Evolutionary conservation across 2,329 filamentous ascomycete species (phyloP).

Genomic region (Ambrosiella xylebori): DNA sequence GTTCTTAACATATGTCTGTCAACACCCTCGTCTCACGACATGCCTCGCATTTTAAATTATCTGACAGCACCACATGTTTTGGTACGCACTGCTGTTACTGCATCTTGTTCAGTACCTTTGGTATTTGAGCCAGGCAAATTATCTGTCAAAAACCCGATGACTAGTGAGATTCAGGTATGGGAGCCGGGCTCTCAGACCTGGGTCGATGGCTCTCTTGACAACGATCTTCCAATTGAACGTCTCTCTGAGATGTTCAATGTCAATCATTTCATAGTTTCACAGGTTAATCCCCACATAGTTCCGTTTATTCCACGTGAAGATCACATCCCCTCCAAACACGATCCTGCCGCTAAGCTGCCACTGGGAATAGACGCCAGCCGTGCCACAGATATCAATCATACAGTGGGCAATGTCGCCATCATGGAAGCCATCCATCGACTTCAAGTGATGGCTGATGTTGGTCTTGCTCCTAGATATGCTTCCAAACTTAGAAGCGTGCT

Average conservation of each 20-base stretch:
- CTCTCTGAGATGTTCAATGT: constrained; percentile 94
- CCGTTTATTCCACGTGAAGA: constrained; percentile 70
- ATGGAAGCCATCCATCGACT: constrained; percentile 67
- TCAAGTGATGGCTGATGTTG: constrained; percentile 63
- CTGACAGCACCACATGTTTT: constrained; percentile 85
- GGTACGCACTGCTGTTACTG: constrained; percentile 93
- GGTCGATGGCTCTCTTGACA: constrained; percentile 91
- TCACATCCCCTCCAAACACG: constrained; percentile 24
- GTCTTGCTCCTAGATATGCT: constrained; percentile 60
- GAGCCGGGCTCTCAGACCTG: constrained; percentile 70
- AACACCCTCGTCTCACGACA: constrained; percentile 69
- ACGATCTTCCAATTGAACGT: constrained; percentile 79
- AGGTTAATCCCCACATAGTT: constrained; percentile 87
- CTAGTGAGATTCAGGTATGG: constrained; percentile 64
- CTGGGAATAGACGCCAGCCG: background rate
- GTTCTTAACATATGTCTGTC: constrained; percentile 93
- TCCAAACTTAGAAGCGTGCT: constrained; percentile 68
- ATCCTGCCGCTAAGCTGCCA: background rate
- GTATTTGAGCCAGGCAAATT: constrained; percentile 67
- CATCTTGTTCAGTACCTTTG: constrained; percentile 81
- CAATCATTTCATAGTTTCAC: constrained; percentile 94
- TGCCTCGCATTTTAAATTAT: constrained; percentile 78
- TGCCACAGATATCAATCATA: constrained; percentile 40
- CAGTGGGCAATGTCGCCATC: constrained; percentile 54
- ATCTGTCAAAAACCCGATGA: constrained; percentile 69